Base-by-base conservation (phyloP, 176 grass and related monocot genomes). In the Rhynchospora pubera region DNA sequence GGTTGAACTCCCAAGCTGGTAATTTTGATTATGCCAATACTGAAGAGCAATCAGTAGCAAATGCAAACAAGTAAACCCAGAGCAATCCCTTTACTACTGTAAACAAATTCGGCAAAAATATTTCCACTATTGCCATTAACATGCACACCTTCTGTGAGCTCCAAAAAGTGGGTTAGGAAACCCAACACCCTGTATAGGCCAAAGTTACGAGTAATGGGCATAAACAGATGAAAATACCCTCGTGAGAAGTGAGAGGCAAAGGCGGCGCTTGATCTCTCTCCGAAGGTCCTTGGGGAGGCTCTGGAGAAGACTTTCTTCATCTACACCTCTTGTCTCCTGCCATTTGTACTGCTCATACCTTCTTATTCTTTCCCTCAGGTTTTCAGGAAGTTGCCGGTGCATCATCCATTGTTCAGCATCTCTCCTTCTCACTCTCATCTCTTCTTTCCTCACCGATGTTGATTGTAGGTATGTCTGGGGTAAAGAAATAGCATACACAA, bases 241-340 rank as follows among this genome's bases (percentile, higher is more conserved):
- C 81, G 79, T 94, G 69, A 98, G 96, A 65, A 98, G 96, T 6
- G 89, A 87, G 24, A 93, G 85, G 87, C 92, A 98, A 66, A 98
- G 90, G 83, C 94, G 96, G 3, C 85, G 80, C 46, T 94, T 94
- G 90, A 94, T 94, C 62, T 93, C 96, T 58, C 89, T 91, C 72
- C 92, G 88, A 79, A 98, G 90, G 85, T 98, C 89, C 84, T 98
- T 98, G 46, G 96, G 92, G 85, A 98, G 96, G 66, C 91, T 98
- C 68, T 66, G 57, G 81, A 98, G 92, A 87, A 98, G 87, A 21
- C 72, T 76, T 16, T 93, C 89, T 93, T 98, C 96, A 80, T 98
- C 90, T 73, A 98, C 92, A 2, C 96, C 96, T 88, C 92, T 89
- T 84, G 96, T 98, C 89, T 98, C 96, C 85, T 98, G 92, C 92